A percentile compares a stretch with the other conserved stretches of the same genome.
Conservation (phyloP, 73 alveolate species). For the Paramecium octaurelia region DNA sequence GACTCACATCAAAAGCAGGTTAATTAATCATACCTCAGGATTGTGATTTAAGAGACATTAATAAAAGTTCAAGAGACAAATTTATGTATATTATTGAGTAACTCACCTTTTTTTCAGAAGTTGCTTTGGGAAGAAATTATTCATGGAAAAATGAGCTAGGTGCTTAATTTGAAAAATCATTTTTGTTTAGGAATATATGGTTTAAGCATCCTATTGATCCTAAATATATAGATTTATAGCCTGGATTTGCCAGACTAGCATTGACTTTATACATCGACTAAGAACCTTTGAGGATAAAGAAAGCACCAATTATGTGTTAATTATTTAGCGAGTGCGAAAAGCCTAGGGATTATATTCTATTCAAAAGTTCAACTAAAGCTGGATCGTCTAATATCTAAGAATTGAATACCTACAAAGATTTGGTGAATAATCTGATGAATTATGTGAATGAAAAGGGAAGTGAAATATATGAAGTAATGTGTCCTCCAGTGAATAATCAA, state of each 20-base stretch:
- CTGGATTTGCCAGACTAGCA: constrained; percentile 47
- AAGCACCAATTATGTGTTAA: constrained; percentile 18
- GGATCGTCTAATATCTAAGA: background rate
- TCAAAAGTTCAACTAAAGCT: constrained; percentile 2
- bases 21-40: background rate
- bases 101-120: constrained; percentile 13
- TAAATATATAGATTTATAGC: background rate
- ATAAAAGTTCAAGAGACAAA: background rate
- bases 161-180: constrained; percentile 44
- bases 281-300: constrained; percentile 11
- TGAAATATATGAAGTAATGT: background rate
- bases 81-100: background rate
- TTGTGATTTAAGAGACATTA: background rate
- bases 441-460: background rate
- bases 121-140: constrained; percentile 34
- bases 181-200: constrained; percentile 43
- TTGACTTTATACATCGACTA: constrained; percentile 19
- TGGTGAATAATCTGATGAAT: background rate
- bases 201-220: background rate
- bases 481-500: background rate
- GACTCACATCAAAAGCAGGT: constrained; percentile 20
- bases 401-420: constrained; percentile 32
- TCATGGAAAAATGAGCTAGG: constrained; percentile 41
- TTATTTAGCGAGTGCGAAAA: background rate
- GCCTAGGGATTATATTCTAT: background rate